These are phyloP conservation scores for Backusella sp. DNA, from an alignment of 192 early-diverging fungal species.

Conservation along the genomic window DNA sequence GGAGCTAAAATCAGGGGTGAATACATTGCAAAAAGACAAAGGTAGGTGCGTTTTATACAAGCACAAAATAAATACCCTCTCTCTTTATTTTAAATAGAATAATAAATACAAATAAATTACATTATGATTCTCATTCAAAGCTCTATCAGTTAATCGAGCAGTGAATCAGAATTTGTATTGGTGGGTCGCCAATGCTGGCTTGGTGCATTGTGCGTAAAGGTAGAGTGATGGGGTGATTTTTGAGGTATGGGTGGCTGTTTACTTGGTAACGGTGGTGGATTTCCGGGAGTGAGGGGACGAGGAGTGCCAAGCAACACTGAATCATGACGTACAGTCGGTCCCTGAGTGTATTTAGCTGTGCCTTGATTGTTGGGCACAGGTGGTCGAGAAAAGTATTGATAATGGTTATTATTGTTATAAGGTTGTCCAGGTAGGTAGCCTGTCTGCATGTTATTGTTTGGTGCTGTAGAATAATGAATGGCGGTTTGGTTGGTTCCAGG, in stretches of 20 bases:
- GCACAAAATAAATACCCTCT: neutral
- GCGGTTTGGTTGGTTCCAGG: neutral
- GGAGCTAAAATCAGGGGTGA: neutral
- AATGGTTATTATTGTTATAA: neutral
- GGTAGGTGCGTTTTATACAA: neutral
- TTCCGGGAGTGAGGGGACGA: neutral
- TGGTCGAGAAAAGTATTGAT: neutral
- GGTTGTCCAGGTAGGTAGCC: neutral
- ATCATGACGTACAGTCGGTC: neutral
- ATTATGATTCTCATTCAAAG: too few relatives aligned
- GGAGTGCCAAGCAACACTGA: neutral
- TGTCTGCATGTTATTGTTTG: neutral
- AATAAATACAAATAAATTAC: too few relatives aligned
- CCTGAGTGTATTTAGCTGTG: neutral
- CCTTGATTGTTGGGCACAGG: neutral
- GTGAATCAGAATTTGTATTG: neutral
- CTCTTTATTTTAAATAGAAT: too few relatives aligned
- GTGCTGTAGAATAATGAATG: neutral
- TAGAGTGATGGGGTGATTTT: neutral
- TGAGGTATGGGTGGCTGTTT: neutral
- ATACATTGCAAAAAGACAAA: neutral
- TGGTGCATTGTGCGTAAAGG: neutral
- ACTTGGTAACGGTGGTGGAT: neutral
- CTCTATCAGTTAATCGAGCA: neutral
- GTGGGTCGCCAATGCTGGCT: neutral